Base-by-base conservation (phyloP, 768 basidiomycete species). In the Russula earlei region DNA sequence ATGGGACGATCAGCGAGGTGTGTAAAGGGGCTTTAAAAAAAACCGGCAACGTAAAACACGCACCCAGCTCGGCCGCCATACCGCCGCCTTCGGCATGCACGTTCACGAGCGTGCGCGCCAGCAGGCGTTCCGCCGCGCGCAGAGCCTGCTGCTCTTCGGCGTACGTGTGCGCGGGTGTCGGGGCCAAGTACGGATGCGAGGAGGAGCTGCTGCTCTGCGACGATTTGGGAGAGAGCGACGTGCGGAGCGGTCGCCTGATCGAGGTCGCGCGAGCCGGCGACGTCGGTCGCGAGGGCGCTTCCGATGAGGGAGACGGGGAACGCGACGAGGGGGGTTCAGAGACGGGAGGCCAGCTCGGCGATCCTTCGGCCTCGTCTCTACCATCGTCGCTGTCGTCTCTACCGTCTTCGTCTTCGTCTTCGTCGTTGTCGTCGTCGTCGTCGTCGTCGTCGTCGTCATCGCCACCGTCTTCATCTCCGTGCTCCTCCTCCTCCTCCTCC, bases 61-160 rank as follows among this genome's bases (percentile, higher is more conserved):
- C 55, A 75, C 75, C 67, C 59, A 77, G 68, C 58, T 77, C 76
- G 31, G 65, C 66, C 14, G 72, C 69, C 49, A 77, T 66, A 8
- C 75, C 73, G n/a, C 70, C 67, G 17, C 71, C 69, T 49, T 76
- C 74, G 27, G 73, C 72, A 37, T 72, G 73, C 4, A 76, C 75
- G 43, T 66, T 71, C 55, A 74, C 72, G 12, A 77, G 69, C 4
- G 74, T 74, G 42, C 75, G 74, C 11, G 77, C 74, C 11, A 77
- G 64, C 33, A 78, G 58, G 10, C 74, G 71, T 43, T 74, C 74
- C 10, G 74, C 72, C 9, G 68, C 64, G 9, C 65, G 64, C 37
- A 70, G 43, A 4, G 52, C 56, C 25, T 73, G 68, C n/a, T 73
- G 69, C 43, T 70, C 70, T 36, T 74, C 69, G 6, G 66, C 58